Evolutionary conservation across 2,329 filamentous ascomycete species (phyloP).

Genomic region (Hymenoscyphus repandus): DNA sequence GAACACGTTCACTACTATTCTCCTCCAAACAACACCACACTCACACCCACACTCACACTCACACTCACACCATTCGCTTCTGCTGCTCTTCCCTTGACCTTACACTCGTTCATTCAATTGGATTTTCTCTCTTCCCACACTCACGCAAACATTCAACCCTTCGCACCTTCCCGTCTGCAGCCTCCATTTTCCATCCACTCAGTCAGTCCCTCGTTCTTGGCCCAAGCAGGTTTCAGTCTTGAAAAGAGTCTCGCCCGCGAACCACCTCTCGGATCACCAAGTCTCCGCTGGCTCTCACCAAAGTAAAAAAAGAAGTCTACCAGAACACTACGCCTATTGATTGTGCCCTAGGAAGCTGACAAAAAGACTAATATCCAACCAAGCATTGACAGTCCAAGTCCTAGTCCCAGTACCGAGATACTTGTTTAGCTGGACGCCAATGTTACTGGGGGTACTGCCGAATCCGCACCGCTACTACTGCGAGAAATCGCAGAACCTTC

Average conservation of each 20-base stretch:
- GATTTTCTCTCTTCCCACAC: too few species aligned
- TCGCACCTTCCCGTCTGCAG: conserved; percentile 1
- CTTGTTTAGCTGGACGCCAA: conserved; percentile 15
- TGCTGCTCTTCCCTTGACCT: too few species aligned
- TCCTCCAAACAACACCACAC: too few species aligned
- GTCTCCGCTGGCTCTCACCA: conserved; percentile 9
- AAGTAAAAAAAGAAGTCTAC: background rate
- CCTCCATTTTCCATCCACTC: background rate
- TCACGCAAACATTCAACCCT: background rate
- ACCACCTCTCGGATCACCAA: conserved; percentile 15
- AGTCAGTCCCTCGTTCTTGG: conserved; percentile 11
- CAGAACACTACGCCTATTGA: background rate
- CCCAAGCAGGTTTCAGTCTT: conserved; percentile 16
- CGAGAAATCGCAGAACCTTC: conserved; percentile 28
- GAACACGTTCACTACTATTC: too few species aligned
- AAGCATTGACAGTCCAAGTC: background rate
- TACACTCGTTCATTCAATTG: too few species aligned
- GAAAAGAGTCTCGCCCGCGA: conserved; percentile 12
- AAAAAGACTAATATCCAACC: background rate
- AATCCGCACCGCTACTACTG: conserved; percentile 17
- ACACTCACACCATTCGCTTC: too few species aligned
- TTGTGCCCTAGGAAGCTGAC: background rate
- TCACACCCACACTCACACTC: too few species aligned
- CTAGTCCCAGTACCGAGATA: background rate
- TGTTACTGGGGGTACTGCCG: conserved; percentile 16